These are phyloP conservation scores for Bretschneidera sinensis DNA, from an alignment of 345 rosid genomes.

Conservation along the genomic window DNA sequence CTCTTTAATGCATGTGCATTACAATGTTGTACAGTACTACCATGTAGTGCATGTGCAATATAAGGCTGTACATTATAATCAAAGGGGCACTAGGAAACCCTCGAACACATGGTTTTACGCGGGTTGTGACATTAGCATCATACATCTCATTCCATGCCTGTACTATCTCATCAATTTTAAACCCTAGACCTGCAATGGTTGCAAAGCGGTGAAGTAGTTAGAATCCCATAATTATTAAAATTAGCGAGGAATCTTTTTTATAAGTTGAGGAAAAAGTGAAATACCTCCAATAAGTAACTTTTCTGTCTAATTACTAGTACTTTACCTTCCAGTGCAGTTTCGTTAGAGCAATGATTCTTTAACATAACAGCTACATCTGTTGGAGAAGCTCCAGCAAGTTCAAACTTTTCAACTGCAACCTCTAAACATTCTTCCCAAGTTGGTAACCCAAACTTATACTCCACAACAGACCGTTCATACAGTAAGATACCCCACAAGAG, in stretches of 20 bases:
- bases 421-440: constrained; percentile 99
- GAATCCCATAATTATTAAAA: not conserved
- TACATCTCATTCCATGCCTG: constrained; percentile 99
- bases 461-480: constrained; percentile 92
- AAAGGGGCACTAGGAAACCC: too few relatives aligned
- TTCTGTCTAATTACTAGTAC: not conserved
- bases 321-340: constrained; percentile 80
- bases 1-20: too few relatives aligned
- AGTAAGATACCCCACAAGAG: constrained; percentile 94
- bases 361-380: constrained; percentile 96
- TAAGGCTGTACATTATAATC: too few relatives aligned
- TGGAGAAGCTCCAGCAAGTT: constrained; percentile 95
- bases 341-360: constrained; percentile 94
- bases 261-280: too few relatives aligned
- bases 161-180: constrained; percentile 93
- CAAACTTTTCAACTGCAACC: constrained; percentile 97
- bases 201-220: constrained; percentile 1
- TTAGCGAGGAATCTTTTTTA: not conserved
- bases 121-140: too few relatives aligned
- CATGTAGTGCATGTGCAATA: too few relatives aligned
- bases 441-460: constrained; percentile 78
- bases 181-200: constrained; percentile 60
- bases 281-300: constrained; percentile 1
- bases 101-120: too few relatives aligned
- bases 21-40: too few relatives aligned